Percentiles rank a stretch among this genome's conserved stretches.
Evolutionary conservation across 1,284 basidiomycete species (phyloP).

Genomic region (Malassezia yamatoensis): DNA sequence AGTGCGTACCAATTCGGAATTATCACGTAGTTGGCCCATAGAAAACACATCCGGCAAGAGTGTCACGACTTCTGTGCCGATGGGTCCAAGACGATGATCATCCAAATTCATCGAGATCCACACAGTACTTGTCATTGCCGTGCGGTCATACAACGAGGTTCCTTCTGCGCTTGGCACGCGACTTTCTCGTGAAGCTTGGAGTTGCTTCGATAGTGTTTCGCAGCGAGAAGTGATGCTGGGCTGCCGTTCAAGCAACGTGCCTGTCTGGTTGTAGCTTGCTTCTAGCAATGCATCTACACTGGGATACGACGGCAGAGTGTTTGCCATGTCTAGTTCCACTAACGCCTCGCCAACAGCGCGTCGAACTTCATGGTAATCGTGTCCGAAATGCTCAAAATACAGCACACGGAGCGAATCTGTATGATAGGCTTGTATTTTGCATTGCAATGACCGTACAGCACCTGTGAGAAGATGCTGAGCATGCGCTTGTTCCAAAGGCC

Average conservation of each 20-base stretch:
- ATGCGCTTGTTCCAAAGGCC: conserved; percentile 13
- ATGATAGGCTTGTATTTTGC: conserved; percentile 26
- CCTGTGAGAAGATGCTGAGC: conserved; percentile 54
- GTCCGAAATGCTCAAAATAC: conserved; percentile 39
- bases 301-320: conserved; percentile 61
- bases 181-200: conserved; percentile 40
- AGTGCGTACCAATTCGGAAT: conserved; percentile 32
- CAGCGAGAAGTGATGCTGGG: conserved; percentile 50
- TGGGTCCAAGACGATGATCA: conserved; percentile 37
- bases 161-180: conserved; percentile 49
- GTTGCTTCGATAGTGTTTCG: conserved; percentile 53
- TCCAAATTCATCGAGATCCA: conserved; percentile 44
- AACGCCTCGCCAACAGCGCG: conserved; percentile 48
- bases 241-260: conserved; percentile 48
- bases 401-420: conserved; percentile 32
- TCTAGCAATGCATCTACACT: conserved; percentile 59
- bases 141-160: conserved; percentile 40
- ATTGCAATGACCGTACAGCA: conserved; percentile 26
- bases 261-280: conserved; percentile 56
- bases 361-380: conserved; percentile 48
- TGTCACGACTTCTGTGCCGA: conserved; percentile 31
- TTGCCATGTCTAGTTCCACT: conserved; percentile 47
- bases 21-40: conserved; percentile 44
- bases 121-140: conserved; percentile 32
- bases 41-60: conserved; percentile 43